These are phyloP conservation scores for Pterulicium gracile DNA, from an alignment of 1,284 basidiomycete species.

Conservation along the genomic window DNA sequence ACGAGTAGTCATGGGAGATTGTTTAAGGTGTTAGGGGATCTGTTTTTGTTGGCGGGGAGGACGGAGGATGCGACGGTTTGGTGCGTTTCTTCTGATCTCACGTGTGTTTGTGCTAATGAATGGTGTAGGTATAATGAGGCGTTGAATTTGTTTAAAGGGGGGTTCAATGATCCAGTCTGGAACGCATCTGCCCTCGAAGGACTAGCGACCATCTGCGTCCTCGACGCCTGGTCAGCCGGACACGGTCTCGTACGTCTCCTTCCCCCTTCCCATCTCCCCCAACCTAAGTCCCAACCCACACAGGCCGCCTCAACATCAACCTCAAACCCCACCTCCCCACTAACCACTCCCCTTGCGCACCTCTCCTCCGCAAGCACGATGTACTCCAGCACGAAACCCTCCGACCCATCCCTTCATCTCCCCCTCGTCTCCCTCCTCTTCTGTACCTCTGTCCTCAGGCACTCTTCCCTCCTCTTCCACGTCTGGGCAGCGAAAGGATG, in stretches of 20 bases:
- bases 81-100: constrained; percentile 29
- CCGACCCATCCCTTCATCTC: constrained; percentile 45
- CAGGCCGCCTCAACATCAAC: neutral
- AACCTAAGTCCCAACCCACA: neutral
- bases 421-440: constrained; percentile 59
- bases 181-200: constrained; percentile 82
- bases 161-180: constrained; percentile 69
- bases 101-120: constrained; percentile 8
- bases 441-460: constrained; percentile 53
- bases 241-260: constrained; percentile 53
- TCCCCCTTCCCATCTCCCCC: constrained; percentile 6
- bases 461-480: constrained; percentile 58
- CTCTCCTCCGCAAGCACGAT: constrained; percentile 26
- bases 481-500: constrained; percentile 84
- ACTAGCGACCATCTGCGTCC: constrained; percentile 62
- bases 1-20: constrained; percentile 71
- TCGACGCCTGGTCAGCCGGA: constrained; percentile 74
- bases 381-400: constrained; percentile 29
- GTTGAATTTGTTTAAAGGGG: constrained; percentile 55
- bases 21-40: constrained; percentile 81
- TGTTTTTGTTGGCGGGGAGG: constrained; percentile 77
- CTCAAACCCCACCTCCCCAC: neutral
- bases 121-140: constrained; percentile 74
- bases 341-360: too few relatives aligned
- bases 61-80: constrained; percentile 72